Percentiles rank a stretch among this genome's conserved stretches.
Evolutionary conservation across 2,329 filamentous ascomycete genomes (phyloP).

Genomic region (Ophiostoma ips): DNA sequence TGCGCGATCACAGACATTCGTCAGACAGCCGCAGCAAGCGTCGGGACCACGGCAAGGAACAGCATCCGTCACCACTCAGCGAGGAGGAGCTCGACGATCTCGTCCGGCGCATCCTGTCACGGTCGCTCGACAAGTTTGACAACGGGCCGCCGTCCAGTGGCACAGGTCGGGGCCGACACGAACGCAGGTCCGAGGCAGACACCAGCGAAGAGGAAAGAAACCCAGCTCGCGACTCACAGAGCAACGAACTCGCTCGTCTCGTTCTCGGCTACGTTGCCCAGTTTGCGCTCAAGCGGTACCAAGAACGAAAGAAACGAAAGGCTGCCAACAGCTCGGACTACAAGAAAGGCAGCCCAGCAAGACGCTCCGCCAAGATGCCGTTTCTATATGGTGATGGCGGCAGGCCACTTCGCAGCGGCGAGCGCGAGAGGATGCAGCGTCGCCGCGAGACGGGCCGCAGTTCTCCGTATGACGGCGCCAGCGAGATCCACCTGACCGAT

Average conservation of each 20-base stretch:
- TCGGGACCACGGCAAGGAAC: background rate
- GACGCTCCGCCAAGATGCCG: background rate
- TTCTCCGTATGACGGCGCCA: background rate
- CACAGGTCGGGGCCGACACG: background rate
- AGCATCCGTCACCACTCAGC: background rate
- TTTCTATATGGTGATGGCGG: background rate
- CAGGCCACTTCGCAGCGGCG: background rate
- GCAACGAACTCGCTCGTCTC: slow-evolving; percentile 6
- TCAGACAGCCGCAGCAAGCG: background rate
- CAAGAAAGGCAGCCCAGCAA: background rate
- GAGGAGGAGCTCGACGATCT: slow-evolving; percentile 3
- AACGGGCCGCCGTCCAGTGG: background rate
- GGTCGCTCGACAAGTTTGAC: background rate
- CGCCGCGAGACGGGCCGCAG: background rate
- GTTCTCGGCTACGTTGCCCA: slow-evolving; percentile 9
- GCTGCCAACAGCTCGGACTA: no score
- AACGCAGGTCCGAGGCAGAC: background rate
- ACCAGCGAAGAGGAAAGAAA: background rate
- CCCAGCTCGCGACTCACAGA: background rate
- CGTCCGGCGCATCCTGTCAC: background rate
- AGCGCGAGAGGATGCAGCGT: background rate
- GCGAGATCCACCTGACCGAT: background rate
- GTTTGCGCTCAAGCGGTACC: slow-evolving; percentile 5
- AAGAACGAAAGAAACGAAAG: background rate
- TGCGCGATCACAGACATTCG: background rate